phyloP scores from a whole-genome alignment of 768 basidiomycete species.

The Tricholoma hemisulphureum region DNA sequence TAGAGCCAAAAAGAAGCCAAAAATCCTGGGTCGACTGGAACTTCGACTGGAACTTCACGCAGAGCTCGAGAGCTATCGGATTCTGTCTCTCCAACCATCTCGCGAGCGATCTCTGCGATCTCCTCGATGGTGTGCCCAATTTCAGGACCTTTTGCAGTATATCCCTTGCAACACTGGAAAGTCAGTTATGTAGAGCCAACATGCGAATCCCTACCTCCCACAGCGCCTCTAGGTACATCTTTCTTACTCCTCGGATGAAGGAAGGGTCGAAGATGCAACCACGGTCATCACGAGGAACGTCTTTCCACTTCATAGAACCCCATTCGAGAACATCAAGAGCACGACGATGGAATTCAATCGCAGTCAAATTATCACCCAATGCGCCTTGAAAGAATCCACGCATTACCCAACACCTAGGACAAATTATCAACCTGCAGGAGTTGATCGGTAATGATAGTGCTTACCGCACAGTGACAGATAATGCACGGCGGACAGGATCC shows the following conservation, averaged over 20 bases:
- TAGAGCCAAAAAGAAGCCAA: conserved; percentile 38
- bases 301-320: conserved; percentile 38
- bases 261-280: conserved; percentile 43
- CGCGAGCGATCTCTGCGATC: conserved; percentile 28
- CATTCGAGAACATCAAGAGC: conserved; percentile 42
- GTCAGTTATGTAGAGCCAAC: not conserved
- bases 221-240: conserved; percentile 31
- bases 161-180: conserved; percentile 6
- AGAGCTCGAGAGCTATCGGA: conserved; percentile 21
- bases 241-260: conserved; percentile 42
- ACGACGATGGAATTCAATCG: conserved; percentile 33
- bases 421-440: not conserved
- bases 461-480: conserved; percentile 39
- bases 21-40: conserved; percentile 21
- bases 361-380: conserved; percentile 12
- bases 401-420: conserved; percentile 39
- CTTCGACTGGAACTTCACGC: too few relatives aligned
- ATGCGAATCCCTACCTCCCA: conserved; percentile 27
- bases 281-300: conserved; percentile 37
- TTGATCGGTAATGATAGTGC: conserved; percentile 3
- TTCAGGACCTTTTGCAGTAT: conserved; percentile 6
- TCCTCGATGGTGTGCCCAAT: conserved; percentile 23
- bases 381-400: conserved; percentile 30
- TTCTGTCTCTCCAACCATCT: conserved; percentile 31
- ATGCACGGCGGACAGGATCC: conserved; percentile 32